Evolutionary conservation across 1,284 basidiomycete species (phyloP).

Genomic region (Garcileccinum viscosum): DNA sequence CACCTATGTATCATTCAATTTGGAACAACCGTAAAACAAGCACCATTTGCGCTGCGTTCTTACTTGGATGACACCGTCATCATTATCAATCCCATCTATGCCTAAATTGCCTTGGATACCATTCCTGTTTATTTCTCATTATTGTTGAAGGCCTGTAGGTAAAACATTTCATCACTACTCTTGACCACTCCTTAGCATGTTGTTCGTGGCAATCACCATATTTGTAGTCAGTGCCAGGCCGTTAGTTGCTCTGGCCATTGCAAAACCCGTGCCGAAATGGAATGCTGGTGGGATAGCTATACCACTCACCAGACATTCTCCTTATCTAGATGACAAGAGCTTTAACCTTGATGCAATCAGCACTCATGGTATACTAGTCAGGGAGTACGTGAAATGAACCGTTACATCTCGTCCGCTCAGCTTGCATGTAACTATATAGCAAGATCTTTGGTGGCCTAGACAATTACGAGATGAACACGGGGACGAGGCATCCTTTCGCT

Average conservation of each 20-base stretch:
- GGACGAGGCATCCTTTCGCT: background rate
- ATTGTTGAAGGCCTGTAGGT: background rate
- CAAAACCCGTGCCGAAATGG: background rate
- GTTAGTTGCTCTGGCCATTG: background rate
- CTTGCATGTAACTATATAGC: background rate
- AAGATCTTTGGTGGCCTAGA: background rate
- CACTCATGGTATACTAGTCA: background rate
- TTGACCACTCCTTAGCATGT: background rate
- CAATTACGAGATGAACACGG: background rate
- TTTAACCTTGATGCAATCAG: background rate
- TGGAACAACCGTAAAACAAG: too few species aligned
- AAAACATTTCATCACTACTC: background rate
- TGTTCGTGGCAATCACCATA: background rate
- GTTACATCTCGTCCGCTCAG: background rate
- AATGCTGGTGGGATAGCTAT: background rate
- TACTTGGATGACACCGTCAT: too few species aligned
- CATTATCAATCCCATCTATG: too few species aligned
- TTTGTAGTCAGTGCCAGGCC: background rate
- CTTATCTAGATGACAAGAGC: background rate
- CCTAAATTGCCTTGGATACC: too few species aligned
- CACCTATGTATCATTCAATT: too few species aligned
- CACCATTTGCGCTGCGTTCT: too few species aligned
- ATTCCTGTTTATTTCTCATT: too few species aligned
- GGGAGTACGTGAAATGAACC: background rate
- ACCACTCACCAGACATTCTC: background rate